phyloP scores from a whole-genome alignment of 2,329 filamentous ascomycete species.

The Pyrenophora seminiperda region DNA sequence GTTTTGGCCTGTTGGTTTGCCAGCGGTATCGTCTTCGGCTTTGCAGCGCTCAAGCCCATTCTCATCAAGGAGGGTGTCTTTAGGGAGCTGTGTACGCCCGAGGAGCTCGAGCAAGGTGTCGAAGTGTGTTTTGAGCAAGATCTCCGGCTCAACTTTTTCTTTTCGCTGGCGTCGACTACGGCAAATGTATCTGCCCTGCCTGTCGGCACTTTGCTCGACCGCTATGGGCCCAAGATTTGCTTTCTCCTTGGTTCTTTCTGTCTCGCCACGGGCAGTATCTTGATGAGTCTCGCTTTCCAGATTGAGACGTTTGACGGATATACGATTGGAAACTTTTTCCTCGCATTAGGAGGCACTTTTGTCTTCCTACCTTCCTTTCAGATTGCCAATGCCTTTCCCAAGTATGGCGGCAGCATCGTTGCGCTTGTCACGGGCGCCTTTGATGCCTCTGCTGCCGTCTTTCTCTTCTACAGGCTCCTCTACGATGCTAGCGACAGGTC shows the following conservation, averaged over 20 bases:
- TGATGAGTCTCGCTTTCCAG: slow-evolving; percentile 47
- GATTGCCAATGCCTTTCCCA: slow-evolving; percentile 81
- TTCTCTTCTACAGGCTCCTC: slow-evolving; percentile 73
- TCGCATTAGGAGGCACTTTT: slow-evolving; percentile 79
- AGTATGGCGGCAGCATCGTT: slow-evolving; percentile 76
- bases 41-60: slow-evolving; percentile 49
- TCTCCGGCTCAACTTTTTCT: slow-evolving; percentile 47
- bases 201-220: slow-evolving; percentile 46
- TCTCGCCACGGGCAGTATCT: slow-evolving; percentile 41
- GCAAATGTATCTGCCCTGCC: slow-evolving; percentile 48
- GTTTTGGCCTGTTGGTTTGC: slow-evolving; percentile 49
- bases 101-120: slow-evolving; percentile 42
- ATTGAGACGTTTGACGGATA: slow-evolving; percentile 54
- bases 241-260: slow-evolving; percentile 40
- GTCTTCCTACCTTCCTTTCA: slow-evolving; percentile 85
- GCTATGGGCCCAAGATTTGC: slow-evolving; percentile 44
- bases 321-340: slow-evolving; percentile 73
- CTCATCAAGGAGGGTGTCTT: slow-evolving; percentile 48
- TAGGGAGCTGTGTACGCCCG: slow-evolving; percentile 41
- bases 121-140: slow-evolving; percentile 49
- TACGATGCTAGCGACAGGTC: slow-evolving; percentile 64
- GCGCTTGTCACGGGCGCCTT: slow-evolving; percentile 82
- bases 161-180: slow-evolving; percentile 46
- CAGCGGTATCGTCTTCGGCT: slow-evolving; percentile 50
- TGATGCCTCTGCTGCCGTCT: slow-evolving; percentile 79